Percentiles rank a stretch among this genome's conserved stretches.
Conservation (phyloP, 2,329 filamentous ascomycete genomes). For the Bipolaris sorokiniana region DNA sequence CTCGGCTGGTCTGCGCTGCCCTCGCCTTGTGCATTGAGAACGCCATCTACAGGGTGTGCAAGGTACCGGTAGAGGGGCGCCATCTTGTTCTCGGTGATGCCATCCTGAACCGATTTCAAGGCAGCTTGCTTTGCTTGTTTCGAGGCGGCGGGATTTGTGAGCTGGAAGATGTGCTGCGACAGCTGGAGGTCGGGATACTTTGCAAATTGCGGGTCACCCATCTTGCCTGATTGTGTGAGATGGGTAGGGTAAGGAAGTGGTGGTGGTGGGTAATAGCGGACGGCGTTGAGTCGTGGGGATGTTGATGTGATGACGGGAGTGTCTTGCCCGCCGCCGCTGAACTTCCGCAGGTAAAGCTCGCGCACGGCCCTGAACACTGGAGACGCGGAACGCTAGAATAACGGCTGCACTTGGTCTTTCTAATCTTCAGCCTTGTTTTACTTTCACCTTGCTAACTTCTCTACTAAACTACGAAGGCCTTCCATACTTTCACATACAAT, state of each 20-base stretch:
- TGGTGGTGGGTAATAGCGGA: slow-evolving; percentile 15
- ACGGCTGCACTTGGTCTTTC: slow-evolving; percentile 1
- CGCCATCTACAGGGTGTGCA: slow-evolving; percentile 79
- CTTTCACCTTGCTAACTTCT: neutral
- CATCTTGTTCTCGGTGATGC: slow-evolving; percentile 84
- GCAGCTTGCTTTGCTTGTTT: slow-evolving; percentile 71
- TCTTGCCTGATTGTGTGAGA: slow-evolving; percentile 39
- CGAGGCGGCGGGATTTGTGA: slow-evolving; percentile 79
- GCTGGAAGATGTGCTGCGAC: slow-evolving; percentile 83
- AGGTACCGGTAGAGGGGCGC: slow-evolving; percentile 85
- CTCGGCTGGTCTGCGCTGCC: slow-evolving; percentile 56
- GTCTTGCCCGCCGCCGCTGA: slow-evolving; percentile 19
- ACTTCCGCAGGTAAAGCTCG: slow-evolving; percentile 18
- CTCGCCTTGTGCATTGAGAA: slow-evolving; percentile 79
- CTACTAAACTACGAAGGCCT: neutral
- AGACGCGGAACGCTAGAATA: slow-evolving; percentile 9
- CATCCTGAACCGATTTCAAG: slow-evolving; percentile 77
- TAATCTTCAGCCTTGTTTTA: neutral
- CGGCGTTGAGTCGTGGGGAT: slow-evolving; percentile 13
- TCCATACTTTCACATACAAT: neutral
- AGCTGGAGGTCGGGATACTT: slow-evolving; percentile 83
- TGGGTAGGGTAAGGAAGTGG: slow-evolving; percentile 9
- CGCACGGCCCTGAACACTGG: slow-evolving; percentile 13
- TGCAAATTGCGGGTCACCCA: slow-evolving; percentile 83
- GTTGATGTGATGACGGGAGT: slow-evolving; percentile 24